Evolutionary conservation across 1,284 basidiomycete species (phyloP).

Genomic region (Microbotryum saponariae): DNA sequence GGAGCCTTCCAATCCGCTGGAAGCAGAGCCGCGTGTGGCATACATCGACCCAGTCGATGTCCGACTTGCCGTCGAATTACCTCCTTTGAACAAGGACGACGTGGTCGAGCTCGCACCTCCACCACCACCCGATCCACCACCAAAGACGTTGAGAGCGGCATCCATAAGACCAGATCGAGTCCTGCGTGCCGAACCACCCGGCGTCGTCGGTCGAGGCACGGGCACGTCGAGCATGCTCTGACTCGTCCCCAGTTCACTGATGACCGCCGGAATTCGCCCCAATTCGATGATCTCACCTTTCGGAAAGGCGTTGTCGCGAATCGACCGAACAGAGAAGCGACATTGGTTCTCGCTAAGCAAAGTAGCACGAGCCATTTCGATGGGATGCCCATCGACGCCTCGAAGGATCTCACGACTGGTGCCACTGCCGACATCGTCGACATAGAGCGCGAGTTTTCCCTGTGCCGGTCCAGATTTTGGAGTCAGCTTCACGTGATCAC

Average conservation of each 20-base stretch:
- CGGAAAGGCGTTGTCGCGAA: neutral
- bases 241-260: constrained; percentile 20
- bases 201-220: constrained; percentile 9
- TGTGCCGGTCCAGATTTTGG: neutral
- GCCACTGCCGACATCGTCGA: constrained; percentile 1
- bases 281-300: constrained; percentile 11
- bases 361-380: constrained; percentile 8
- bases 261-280: constrained; percentile 16
- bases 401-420: neutral
- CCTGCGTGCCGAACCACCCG: constrained; percentile 5
- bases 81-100: constrained; percentile 11
- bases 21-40: neutral
- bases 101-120: neutral
- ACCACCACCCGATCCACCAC: constrained; percentile 2
- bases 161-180: constrained; percentile 16
- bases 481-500: neutral
- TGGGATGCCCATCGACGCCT: constrained; percentile 2
- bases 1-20: neutral
- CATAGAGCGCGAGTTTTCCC: constrained; percentile 24
- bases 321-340: neutral
- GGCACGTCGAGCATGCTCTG: constrained; percentile 19
- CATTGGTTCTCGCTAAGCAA: constrained; percentile 6
- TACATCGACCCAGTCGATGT: constrained; percentile 20
- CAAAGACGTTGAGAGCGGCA: constrained; percentile 21
- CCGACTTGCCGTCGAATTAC: constrained; percentile 20